phyloP scores from a whole-genome alignment of 2,329 filamentous ascomycete species.

The Diaporthe helianthi region DNA sequence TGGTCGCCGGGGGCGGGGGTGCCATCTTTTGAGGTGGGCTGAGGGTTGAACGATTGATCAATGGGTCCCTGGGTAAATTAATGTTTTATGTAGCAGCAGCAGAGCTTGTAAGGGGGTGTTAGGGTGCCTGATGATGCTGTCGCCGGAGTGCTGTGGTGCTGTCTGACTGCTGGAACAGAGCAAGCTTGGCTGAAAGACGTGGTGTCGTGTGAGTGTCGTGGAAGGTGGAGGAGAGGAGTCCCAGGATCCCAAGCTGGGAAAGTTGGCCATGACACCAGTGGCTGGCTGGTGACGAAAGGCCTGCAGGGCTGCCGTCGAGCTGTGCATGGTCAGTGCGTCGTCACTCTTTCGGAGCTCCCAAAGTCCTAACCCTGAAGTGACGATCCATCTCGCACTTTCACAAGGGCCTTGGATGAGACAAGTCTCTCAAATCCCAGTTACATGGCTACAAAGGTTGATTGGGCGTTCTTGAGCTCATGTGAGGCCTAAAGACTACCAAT shows the following conservation, averaged over 20 bases:
- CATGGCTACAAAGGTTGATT: neutral
- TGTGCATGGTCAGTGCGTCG: slow-evolving; percentile 28
- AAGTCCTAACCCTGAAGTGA: neutral
- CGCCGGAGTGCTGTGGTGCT: neutral
- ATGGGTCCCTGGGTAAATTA: neutral
- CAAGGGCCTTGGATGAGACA: too few species aligned
- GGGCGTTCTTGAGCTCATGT: neutral
- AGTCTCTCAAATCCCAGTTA: neutral
- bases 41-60: slow-evolving; percentile 25
- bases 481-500: neutral
- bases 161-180: slow-evolving; percentile 2
- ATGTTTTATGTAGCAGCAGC: slow-evolving; percentile 1
- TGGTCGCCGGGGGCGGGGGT: slow-evolving; percentile 73
- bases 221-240: slow-evolving; percentile 1
- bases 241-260: slow-evolving; percentile 25
- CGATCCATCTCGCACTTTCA: too few species aligned
- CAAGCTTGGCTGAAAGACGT: slow-evolving; percentile 24
- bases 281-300: slow-evolving; percentile 34
- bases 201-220: slow-evolving; percentile 13
- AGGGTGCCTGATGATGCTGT: slow-evolving; percentile 10
- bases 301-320: neutral
- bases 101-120: neutral
- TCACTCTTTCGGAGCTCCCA: slow-evolving; percentile 11
- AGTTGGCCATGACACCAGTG: slow-evolving; percentile 29
- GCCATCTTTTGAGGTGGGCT: slow-evolving; percentile 60